phyloP scores from a whole-genome alignment of 2,329 filamentous ascomycete genomes.

The Neopestalotiopsis clavispora region DNA sequence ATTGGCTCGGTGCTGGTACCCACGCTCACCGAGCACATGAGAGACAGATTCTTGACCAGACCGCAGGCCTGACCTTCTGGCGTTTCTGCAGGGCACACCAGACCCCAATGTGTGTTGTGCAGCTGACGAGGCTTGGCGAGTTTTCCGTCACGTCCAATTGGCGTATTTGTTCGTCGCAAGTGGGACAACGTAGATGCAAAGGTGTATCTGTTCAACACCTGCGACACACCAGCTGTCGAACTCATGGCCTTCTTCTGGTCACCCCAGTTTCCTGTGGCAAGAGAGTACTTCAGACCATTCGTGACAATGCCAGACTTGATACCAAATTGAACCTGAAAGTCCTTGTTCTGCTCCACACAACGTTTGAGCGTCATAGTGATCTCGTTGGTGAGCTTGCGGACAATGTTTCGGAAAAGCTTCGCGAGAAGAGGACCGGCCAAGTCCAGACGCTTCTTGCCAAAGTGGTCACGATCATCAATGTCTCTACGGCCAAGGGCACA shows the following conservation, averaged over 20 bases:
- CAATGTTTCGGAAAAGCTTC: conserved; percentile 93
- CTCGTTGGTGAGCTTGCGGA: conserved; percentile 89
- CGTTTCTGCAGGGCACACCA: conserved; percentile 96
- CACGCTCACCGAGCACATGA: conserved; percentile 98
- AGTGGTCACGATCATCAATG: conserved; percentile 97
- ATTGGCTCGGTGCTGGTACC: conserved; percentile 90
- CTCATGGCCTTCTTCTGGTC: conserved; percentile 98
- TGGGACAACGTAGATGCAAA: conserved; percentile 96
- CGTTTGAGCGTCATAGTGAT: conserved; percentile 89
- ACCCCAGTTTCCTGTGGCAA: conserved; percentile 98
- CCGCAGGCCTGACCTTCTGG: conserved; percentile 98
- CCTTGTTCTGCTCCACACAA: conserved; percentile 85
- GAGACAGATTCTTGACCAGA: conserved; percentile 93
- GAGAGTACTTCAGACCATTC: conserved; percentile 93
- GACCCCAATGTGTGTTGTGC: conserved; percentile 98
- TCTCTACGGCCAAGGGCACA: conserved; percentile 92
- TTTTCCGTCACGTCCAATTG: conserved; percentile 96
- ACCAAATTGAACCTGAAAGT: conserved; percentile 89
- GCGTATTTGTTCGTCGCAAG: conserved; percentile 95
- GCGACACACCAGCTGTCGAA: conserved; percentile 94
- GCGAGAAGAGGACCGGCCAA: conserved; percentile 92
- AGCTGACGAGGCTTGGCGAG: conserved; percentile 97
- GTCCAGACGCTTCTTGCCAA: conserved; percentile 97
- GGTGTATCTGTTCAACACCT: conserved; percentile 97
- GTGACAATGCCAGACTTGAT: conserved; percentile 91